Percentiles rank a stretch among this genome's conserved stretches.
Conservation (phyloP, 2,329 filamentous ascomycete genomes). For the Venturia asperata region DNA sequence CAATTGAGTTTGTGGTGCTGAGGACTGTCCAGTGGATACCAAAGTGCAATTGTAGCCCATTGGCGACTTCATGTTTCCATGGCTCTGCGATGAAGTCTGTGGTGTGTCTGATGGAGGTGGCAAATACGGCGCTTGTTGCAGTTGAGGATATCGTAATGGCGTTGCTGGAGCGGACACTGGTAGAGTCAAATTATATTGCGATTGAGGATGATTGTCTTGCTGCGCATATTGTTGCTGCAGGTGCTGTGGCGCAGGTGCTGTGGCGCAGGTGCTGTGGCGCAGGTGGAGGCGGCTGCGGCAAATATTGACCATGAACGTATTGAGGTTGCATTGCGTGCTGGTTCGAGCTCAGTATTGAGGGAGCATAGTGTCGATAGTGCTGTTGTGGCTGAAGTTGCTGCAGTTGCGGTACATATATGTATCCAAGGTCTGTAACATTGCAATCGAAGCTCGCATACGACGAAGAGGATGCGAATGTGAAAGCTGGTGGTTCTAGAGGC, state of each 20-base stretch:
- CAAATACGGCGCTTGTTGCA: neutral
- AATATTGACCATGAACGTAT: neutral
- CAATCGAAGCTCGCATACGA: neutral
- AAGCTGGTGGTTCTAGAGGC: neutral
- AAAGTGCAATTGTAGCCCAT: neutral
- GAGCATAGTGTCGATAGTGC: too few species aligned
- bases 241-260: too few species aligned
- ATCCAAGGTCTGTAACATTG: neutral
- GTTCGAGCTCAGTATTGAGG: neutral
- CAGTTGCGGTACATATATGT: neutral
- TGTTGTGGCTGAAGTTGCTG: neutral
- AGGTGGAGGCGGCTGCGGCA: neutral
- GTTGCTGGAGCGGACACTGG: neutral
- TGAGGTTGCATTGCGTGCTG: neutral
- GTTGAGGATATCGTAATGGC: neutral
- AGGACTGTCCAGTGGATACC: neutral
- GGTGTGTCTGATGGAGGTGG: neutral
- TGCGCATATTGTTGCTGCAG: conserved; percentile 5
- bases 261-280: neutral
- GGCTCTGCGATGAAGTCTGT: neutral
- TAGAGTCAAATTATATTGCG: neutral
- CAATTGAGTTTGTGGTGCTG: neutral
- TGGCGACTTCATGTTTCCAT: neutral
- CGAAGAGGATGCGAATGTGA: neutral
- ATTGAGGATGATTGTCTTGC: conserved; percentile 6